These are phyloP conservation scores for Escovopsis sp. DNA, from an alignment of 2,329 filamentous ascomycete species.

Conservation along the genomic window DNA sequence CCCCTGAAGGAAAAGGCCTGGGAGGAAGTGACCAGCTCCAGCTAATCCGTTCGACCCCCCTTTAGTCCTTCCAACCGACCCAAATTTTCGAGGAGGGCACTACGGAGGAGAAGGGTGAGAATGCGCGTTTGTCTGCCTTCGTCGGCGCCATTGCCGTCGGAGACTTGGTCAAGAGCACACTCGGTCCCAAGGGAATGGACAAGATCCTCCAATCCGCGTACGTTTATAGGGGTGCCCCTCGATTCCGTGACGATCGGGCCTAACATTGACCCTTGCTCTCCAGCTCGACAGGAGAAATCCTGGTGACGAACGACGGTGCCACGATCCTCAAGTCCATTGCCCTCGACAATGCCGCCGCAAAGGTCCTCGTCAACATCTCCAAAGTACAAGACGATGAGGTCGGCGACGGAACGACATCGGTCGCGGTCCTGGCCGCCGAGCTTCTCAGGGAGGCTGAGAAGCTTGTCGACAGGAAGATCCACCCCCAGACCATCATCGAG, in stretches of 20 bases:
- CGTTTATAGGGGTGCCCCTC: constrained; percentile 19
- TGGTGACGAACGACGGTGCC: constrained; percentile 97
- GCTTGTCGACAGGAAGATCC: constrained; percentile 94
- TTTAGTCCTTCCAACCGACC: constrained; percentile 63
- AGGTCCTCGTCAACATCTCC: constrained; percentile 97
- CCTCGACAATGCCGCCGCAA: constrained; percentile 93
- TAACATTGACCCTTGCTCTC: constrained; percentile 3
- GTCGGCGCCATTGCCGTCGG: constrained; percentile 96
- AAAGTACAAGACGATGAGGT: constrained; percentile 99
- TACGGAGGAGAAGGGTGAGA: constrained; percentile 96
- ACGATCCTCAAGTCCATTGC: constrained; percentile 98
- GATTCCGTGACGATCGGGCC: neutral
- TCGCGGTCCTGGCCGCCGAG: constrained; percentile 88
- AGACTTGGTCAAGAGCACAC: constrained; percentile 90
- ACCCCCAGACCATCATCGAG: constrained; percentile 98
- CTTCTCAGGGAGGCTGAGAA: constrained; percentile 92
- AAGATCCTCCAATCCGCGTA: constrained; percentile 94
- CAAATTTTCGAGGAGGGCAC: constrained; percentile 98
- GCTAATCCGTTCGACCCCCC: neutral
- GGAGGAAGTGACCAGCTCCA: too few relatives aligned
- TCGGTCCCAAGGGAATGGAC: constrained; percentile 98
- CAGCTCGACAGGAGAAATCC: constrained; percentile 88
- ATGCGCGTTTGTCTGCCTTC: constrained; percentile 95
- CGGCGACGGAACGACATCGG: constrained; percentile 95
- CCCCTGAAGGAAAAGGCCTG: too few relatives aligned